Evolutionary conservation across 2,329 filamentous ascomycete genomes (phyloP).

Genomic region (Fusarium armeniacum): DNA sequence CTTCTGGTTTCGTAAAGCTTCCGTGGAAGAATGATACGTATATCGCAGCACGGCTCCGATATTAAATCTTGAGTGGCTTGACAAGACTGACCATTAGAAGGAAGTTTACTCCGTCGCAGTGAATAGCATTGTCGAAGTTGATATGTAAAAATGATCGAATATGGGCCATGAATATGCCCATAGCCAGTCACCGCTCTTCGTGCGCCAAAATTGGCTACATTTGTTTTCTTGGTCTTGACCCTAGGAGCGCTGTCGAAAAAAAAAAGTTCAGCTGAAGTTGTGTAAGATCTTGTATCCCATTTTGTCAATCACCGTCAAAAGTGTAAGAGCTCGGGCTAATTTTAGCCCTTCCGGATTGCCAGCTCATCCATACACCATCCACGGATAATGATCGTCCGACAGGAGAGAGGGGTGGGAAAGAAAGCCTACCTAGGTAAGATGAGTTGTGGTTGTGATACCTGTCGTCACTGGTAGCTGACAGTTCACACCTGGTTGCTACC

Average conservation of each 20-base stretch:
- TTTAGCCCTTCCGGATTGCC: constrained; percentile 49
- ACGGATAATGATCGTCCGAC: constrained; percentile 47
- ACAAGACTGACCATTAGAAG: constrained; percentile 13
- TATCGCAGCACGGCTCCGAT: background rate
- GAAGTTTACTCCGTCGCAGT: constrained; percentile 5
- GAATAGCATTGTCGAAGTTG: constrained; percentile 20
- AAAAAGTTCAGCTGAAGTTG: constrained; percentile 22
- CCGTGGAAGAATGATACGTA: background rate
- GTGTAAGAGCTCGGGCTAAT: constrained; percentile 43
- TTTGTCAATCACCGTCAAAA: constrained; percentile 29
- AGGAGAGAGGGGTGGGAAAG: constrained; percentile 40
- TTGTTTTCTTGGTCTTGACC: constrained; percentile 15
- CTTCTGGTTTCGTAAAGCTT: background rate
- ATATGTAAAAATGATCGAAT: constrained; percentile 39
- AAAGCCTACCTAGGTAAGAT: constrained; percentile 12
- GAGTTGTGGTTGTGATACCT: constrained; percentile 34
- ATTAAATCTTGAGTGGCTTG: background rate
- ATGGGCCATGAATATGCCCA: background rate
- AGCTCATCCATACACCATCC: constrained; percentile 50
- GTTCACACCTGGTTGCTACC: constrained; percentile 7
- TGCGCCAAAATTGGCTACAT: constrained; percentile 35
- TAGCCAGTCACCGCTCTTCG: constrained; percentile 35
- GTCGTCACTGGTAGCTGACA: constrained; percentile 33
- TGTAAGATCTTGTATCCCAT: constrained; percentile 31
- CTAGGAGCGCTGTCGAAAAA: constrained; percentile 22